Evolutionary conservation across 345 rosid genomes (phyloP), one percentile per base, ranked within the genome.

Genomic region (Diplotaxis tenuifolia): DNA sequence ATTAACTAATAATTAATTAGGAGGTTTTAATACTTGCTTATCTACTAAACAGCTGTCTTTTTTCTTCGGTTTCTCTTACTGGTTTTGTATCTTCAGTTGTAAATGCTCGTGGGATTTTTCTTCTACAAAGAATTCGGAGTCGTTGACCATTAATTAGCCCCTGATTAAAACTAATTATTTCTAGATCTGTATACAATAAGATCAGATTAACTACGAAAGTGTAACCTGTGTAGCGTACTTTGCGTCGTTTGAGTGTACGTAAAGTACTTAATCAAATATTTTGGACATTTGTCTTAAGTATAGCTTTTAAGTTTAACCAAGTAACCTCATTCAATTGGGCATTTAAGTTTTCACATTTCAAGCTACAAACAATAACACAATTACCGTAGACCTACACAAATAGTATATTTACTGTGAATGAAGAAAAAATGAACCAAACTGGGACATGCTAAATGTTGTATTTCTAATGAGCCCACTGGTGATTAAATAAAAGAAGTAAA

Each of bases 11-110:
- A 53, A 3, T 75, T 69, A 53, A 53, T 68, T 53, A 68, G 59
- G 45, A 65, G 62, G 20, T 45, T 60, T 70, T 62, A 42, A 31
- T 45, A 32, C 55, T 57, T 70, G 66, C 1, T 47, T 71, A 25
- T 76, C 47, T 57, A 56, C 27, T 76, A 49, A 76, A 71, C 80
- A 76, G 80, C 75, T 76, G 80, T 76, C 72, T 27, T 60, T 65
- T 40, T 47, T 57, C 31, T 7, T 57, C 4, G 29, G 14, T 56
- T 11, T 64, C 18, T 31, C 23, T 63, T 14, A 54, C n/a, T n/a
- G n/a, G n/a, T n/a, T n/a, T 71, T 55, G 49, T 25, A 18, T 34
- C 49, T 7, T 58, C 19, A 14, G 20, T 27, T 77, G 76, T 72
- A 77, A 66, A 66, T 6, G 67, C 75, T 70, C 66, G 67, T 76